Base-by-base conservation (phyloP, 352 stramenopile genomes). In the Phytophthora quininea region DNA sequence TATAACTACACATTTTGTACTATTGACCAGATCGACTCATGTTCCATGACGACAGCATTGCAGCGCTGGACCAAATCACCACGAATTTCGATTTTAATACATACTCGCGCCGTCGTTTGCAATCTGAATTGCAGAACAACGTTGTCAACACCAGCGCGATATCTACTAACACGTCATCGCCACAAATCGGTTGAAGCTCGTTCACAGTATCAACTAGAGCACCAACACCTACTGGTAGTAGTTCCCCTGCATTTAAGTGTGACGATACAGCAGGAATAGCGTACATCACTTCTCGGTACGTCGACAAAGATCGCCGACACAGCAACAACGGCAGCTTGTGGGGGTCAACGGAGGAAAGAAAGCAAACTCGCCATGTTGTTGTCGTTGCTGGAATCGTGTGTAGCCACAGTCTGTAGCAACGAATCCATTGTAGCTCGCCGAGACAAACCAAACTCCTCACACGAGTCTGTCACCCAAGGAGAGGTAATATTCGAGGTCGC, bases 161-260 rank as follows among this genome's bases (percentile, higher is more conserved):
- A 40, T 65, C 58, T 14, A 65, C 35, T 40, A 65, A 58, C 3
- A 58, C n/a, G 11, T 65, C 50, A 3, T 42, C 7, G 8, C 24
- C 32, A 1, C 8, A 14, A 43, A 43, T 43, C 12, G 8, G 8
- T 14, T 12, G 8, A 43, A 43, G 12, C 37, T 43, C 8, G 12
- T 43, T 43, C 7, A 43, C 12, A 7, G 37, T 12, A 7, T 7
- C 37, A 14, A 43, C 12, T 12, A 43, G 12, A 14, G 7, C 37
- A 43, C 37, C 12, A 12, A 43, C 12, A 1, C 8, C 37, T 14
- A 7, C 12, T 1, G 37, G 37, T 7, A 43, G 37, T 43, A 43
- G 37, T 12, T 43, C 1, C 12, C 37, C 37, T 43, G 37, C 37
- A 12, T 43, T 43, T 7, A 43, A 12, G 12, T 43, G 37, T 43